Conservation (phyloP, 2,329 filamentous ascomycete species). For the Pyricularia grisea region DNA sequence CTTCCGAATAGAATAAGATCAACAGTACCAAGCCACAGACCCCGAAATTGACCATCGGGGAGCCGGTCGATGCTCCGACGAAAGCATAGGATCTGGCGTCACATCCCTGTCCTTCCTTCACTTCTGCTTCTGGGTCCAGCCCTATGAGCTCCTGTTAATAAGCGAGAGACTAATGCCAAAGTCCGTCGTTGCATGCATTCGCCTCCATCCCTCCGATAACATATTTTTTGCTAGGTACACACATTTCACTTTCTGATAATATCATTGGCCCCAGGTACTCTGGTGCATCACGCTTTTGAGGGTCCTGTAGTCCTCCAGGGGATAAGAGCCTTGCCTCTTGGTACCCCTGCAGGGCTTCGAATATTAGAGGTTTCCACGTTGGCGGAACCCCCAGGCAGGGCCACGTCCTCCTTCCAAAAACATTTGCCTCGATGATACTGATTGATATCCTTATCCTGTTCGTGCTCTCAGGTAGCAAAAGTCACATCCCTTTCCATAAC, state of each 20-base stretch:
- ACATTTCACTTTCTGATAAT: not conserved
- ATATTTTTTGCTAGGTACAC: not conserved
- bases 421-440: not conserved
- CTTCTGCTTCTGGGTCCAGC: not conserved
- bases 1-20: not conserved
- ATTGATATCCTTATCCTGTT: not conserved
- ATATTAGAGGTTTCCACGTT: not conserved
- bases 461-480: not conserved
- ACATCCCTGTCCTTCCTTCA: not conserved
- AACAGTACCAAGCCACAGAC: not conserved
- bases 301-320: not conserved
- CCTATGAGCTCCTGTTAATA: not conserved
- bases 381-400: not conserved
- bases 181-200: not conserved
- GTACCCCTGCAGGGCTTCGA: not conserved
- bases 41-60: not conserved
- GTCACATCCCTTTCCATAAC: not conserved
- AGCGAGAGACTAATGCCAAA: not conserved
- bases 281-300: not conserved
- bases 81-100: not conserved
- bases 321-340: not conserved
- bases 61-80: not conserved
- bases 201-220: not conserved
- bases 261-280: not conserved
- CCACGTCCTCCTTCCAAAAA: not conserved